Base-by-base conservation (phyloP, 2,329 filamentous ascomycete species). In the Scedosporium boydii region DNA sequence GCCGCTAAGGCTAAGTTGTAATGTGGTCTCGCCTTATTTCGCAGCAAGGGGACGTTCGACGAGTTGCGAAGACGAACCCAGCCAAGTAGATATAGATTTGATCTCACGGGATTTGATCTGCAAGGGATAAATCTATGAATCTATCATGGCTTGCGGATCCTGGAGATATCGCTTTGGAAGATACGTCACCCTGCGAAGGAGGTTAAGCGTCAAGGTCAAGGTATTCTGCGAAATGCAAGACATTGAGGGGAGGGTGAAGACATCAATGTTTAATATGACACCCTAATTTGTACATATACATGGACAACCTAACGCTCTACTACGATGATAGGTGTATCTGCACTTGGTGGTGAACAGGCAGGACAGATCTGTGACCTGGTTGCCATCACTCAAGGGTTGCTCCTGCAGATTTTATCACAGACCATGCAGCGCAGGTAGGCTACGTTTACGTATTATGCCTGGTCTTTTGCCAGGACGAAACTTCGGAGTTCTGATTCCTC, bases 1-100 rank as follows among this genome's bases (percentile, higher is more conserved):
- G 64, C 44, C 5, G 63, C 64, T 6, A 69, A 65, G 64, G 68
- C 75, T 1, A 80, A 76, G 69, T 60, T 80, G 65, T 80, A 70
- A 64, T 34, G 34, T 38, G 34, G 34, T 4, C 34, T 3, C 34
- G 10, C 34, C 34, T 38, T 38, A 12, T 38, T 38, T 12, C 34
- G 34, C 10, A 14, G 2, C 34, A 4, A 38, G 34, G 34, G 29
- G 9, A 38, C 34, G 44, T 48, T 23, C 44, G 44, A 48, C 21
- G 44, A 23, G 44, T 48, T 38, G 12, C 34, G 4, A 38, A 38
- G 34, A 38, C 5, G 44, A 48, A 21, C 44, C n/a, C 44, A 48
- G 10, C 44, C 16, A 21, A 48, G 18, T 48, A n/a, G 21, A 23
- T 23, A 23, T 55, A 23, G 51, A 55, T 55, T 6, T 23, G 51